A percentile compares a stretch with the other conserved stretches of the same genome.
These are phyloP conservation scores for Komagataella phaffii DNA, from an alignment of 805 yeast species.

Conservation along the genomic window DNA sequence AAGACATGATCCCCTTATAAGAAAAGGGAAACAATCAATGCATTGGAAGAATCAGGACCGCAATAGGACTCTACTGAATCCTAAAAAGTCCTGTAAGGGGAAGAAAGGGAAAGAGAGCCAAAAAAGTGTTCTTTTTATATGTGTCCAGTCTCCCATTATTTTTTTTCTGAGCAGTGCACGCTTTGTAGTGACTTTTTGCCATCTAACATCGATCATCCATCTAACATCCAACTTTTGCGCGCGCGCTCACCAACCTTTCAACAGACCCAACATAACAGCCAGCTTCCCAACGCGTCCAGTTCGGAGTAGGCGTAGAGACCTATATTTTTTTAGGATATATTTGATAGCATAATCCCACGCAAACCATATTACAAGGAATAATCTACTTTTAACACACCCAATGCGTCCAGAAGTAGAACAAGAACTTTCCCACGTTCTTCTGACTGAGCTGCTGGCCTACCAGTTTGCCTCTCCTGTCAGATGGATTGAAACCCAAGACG, in stretches of 20 bases:
- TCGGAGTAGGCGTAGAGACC: not conserved
- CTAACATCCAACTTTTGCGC: not conserved
- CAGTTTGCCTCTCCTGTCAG: slow-evolving; percentile 99
- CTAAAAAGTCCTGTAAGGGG: not conserved
- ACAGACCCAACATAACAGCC: slow-evolving; percentile 1
- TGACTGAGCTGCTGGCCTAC: slow-evolving; percentile 93
- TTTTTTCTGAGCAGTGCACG: not conserved
- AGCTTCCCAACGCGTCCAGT: not conserved
- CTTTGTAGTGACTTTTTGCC: not conserved
- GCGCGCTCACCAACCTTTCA: not conserved
- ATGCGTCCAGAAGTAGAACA: slow-evolving; percentile 96
- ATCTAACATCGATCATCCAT: not conserved
- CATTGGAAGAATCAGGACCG: not conserved
- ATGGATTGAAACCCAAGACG: slow-evolving; percentile 99
- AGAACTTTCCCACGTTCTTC: slow-evolving; percentile 86
- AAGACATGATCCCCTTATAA: not conserved
- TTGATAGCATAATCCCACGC: not conserved
- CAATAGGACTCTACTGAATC: not conserved
- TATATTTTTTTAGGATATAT: not conserved
- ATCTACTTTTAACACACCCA: not conserved
- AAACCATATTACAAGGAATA: not conserved
- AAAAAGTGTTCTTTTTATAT: not conserved
- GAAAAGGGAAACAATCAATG: not conserved
- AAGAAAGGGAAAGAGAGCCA: not conserved
- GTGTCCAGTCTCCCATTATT: not conserved